Base-by-base conservation (phyloP, 495 filamentous ascomycete genomes). In the Penicillium malachiteum region DNA sequence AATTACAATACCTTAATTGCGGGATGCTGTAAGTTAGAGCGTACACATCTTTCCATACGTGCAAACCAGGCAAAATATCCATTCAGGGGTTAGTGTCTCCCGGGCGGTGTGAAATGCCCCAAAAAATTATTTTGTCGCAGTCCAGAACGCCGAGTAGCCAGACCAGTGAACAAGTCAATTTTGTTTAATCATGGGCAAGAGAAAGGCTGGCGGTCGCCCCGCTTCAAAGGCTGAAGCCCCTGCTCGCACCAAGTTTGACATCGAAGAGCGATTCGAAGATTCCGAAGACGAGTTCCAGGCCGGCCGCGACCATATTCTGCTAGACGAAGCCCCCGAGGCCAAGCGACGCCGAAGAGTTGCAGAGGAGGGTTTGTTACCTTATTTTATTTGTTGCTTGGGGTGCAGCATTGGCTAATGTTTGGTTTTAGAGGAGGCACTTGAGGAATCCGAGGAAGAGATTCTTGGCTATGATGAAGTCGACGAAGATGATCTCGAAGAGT, bases 281-380 rank as follows among this genome's bases (percentile, higher is more conserved):
- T 93, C 91, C 1, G 90, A 95, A 63, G 94, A 98, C 72, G 91
- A 94, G 56, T 96, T 96, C 71, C 87, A 89, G 62, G 73, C 89
- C 38, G 84, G 89, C 52, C 83, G 89, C 32, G 93, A 97, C 70
- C 85, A 90, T 60, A 83, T 98, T 50, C 71, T 95, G 62, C 77
- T 98, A 26, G 90, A 94, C 43, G 89, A 93, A 57, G 85, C 78
- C 31, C 88, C 87, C 31, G 84, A 87, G 30, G 82, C 86, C 41
- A 96, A 94, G 77, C 84, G 87, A 59, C 78, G 84, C 57, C 82
- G 84, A 64, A 85, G 82, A 61, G 69, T 82, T 56, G 75, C 81
- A 46, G 83, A 88, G 62, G 79, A 90, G 67, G 84, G 83, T 85
- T 63, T 38, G 73, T 65, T 4, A 34, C 16, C 32, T 41, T 43